Evolutionary conservation across 495 filamentous ascomycete species (phyloP).

Genomic region (Penicillium cataractarum): DNA sequence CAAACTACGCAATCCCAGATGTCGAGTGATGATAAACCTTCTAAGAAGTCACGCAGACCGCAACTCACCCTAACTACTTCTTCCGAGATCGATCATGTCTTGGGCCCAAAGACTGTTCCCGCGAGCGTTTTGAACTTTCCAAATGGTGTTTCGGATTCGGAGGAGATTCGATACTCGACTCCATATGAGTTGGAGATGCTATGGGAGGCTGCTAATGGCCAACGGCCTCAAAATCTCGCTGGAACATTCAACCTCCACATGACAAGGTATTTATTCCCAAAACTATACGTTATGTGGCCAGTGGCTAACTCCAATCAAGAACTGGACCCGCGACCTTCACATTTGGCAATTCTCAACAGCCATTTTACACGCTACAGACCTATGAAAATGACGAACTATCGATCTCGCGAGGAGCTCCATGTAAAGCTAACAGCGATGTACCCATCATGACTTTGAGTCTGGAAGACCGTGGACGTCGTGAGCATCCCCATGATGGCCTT

Average conservation of each 20-base stretch:
- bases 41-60: conserved; percentile 42
- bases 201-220: conserved; percentile 61
- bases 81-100: conserved; percentile 44
- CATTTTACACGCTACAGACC: conserved; percentile 52
- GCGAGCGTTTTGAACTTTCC: conserved; percentile 53
- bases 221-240: conserved; percentile 41
- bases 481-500: conserved; percentile 67
- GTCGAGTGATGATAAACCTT: conserved; percentile 45
- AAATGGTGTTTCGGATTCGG: conserved; percentile 37
- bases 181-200: conserved; percentile 49
- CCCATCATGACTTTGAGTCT: conserved; percentile 62
- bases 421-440: conserved; percentile 38
- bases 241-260: conserved; percentile 50
- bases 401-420: conserved; percentile 45
- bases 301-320: conserved; percentile 31
- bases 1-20: conserved; percentile 69
- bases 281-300: not conserved
- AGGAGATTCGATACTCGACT: conserved; percentile 45
- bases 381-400: conserved; percentile 45
- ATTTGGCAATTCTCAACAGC: conserved; percentile 42
- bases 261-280: conserved; percentile 36
- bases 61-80: conserved; percentile 34
- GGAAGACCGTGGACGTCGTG: conserved; percentile 58
- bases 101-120: conserved; percentile 51
- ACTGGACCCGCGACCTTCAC: conserved; percentile 41